These are phyloP conservation scores for Aspergillus campestris DNA, from an alignment of 495 filamentous ascomycete genomes.

Conservation along the genomic window DNA sequence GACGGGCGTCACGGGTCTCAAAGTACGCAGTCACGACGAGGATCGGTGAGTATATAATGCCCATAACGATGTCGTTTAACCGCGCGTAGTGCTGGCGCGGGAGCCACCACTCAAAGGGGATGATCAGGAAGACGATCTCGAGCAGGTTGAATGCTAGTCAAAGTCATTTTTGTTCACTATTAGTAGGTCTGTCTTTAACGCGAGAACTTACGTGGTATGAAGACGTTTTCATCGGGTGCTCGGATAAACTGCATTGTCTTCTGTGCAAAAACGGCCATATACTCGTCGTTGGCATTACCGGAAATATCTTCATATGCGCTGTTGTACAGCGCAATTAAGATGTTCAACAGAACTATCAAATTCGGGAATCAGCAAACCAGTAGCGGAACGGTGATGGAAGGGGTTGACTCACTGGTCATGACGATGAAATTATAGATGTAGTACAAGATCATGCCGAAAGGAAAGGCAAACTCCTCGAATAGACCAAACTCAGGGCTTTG, in stretches of 20 bases:
- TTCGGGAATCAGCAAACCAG: conserved; percentile 11
- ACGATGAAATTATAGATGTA: conserved; percentile 97
- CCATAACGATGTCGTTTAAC: conserved; percentile 85
- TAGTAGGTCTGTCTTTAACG: not conserved
- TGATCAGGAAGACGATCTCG: conserved; percentile 68
- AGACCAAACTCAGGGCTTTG: conserved; percentile 82
- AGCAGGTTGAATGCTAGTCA: conserved; percentile 72
- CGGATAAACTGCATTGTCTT: conserved; percentile 95
- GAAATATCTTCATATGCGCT: conserved; percentile 94
- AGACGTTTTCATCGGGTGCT: conserved; percentile 96
- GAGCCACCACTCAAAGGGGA: conserved; percentile 97
- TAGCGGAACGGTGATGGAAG: not conserved
- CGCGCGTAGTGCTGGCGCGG: conserved; percentile 55
- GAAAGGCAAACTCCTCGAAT: conserved; percentile 69
- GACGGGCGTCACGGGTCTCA: conserved; percentile 60
- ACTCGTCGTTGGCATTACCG: conserved; percentile 89
- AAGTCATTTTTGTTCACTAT: not conserved
- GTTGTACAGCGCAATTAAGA: conserved; percentile 95
- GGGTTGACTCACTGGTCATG: conserved; percentile 53
- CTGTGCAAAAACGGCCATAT: conserved; percentile 79
- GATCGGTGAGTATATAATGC: conserved; percentile 73
- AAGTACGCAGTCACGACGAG: conserved; percentile 69
- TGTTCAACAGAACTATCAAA: conserved; percentile 65
- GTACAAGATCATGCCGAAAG: conserved; percentile 84
- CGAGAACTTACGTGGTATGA: conserved; percentile 61